These are phyloP conservation scores for Pseudogymnoascus sp. DNA, from an alignment of 2,329 filamentous ascomycete species.

Conservation along the genomic window DNA sequence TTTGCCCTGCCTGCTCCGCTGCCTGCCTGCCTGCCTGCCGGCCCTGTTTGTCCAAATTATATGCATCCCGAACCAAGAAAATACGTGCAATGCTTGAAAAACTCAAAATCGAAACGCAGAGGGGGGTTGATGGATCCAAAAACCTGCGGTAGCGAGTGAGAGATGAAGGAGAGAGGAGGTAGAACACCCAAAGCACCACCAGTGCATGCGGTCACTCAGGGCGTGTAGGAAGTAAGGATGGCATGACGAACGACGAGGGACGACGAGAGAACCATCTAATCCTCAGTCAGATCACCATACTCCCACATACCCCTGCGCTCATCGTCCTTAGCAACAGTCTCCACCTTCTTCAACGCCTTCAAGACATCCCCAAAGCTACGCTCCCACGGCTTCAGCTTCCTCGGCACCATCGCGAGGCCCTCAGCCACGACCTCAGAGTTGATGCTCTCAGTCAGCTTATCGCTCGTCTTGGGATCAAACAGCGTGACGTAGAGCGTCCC, in stretches of 20 bases:
- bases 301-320: constrained; percentile 90
- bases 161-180: neutral
- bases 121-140: neutral
- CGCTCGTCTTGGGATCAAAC: constrained; percentile 66
- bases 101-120: neutral
- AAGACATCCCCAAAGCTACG: constrained; percentile 66
- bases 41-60: neutral
- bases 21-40: neutral
- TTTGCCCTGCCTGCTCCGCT: neutral
- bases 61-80: neutral
- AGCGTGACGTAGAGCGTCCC: constrained; percentile 80
- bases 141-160: neutral
- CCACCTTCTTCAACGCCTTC: constrained; percentile 63
- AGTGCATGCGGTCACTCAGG: neutral
- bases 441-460: constrained; percentile 67
- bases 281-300: constrained; percentile 93
- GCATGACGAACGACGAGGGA: neutral
- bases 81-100: neutral
- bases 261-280: constrained; percentile 42
- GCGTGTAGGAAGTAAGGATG: neutral
- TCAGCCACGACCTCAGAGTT: constrained; percentile 81
- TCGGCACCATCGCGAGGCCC: constrained; percentile 84
- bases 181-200: neutral
- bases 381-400: constrained; percentile 90
- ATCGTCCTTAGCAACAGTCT: constrained; percentile 71